Evolutionary conservation across 768 basidiomycete genomes (phyloP).

Genomic region (Dictyophora rubrovolvata): DNA sequence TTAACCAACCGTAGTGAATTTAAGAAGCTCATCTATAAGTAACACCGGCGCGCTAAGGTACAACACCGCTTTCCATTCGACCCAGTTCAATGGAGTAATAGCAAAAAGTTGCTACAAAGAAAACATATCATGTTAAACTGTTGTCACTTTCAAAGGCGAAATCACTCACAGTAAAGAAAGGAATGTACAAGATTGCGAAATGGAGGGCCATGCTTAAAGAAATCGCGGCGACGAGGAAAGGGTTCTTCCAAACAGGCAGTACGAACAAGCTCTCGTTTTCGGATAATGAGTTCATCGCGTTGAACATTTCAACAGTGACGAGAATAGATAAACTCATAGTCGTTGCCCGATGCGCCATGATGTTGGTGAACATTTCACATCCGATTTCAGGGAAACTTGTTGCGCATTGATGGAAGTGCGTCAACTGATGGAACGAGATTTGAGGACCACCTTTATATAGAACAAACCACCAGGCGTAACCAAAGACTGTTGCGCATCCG

Average conservation of each 20-base stretch:
- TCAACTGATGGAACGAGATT: conserved; percentile 87
- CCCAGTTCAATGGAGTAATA: conserved; percentile 89
- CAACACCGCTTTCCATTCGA: conserved; percentile 91
- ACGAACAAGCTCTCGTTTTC: conserved; percentile 90
- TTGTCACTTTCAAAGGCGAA: background rate
- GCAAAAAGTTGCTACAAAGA: conserved; percentile 66
- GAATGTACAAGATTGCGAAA: conserved; percentile 92
- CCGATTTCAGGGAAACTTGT: conserved; percentile 79
- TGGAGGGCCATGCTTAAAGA: conserved; percentile 87
- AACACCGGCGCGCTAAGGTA: conserved; percentile 82
- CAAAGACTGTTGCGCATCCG: conserved; percentile 89
- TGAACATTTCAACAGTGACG: conserved; percentile 95
- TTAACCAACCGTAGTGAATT: conserved; percentile 61
- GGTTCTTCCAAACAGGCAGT: conserved; percentile 91
- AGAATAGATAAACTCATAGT: conserved; percentile 96
- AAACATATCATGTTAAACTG: background rate
- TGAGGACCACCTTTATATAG: conserved; percentile 85
- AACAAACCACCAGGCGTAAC: conserved; percentile 99
- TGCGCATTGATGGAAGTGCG: conserved; percentile 92
- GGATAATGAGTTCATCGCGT: conserved; percentile 95
- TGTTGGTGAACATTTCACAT: conserved; percentile 91
- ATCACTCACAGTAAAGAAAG: conserved; percentile 79
- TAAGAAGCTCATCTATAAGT: conserved; percentile 82
- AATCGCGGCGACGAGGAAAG: conserved; percentile 84
- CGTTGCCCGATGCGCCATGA: conserved; percentile 76